Evolutionary conservation across 495 filamentous ascomycete species (phyloP).

Genomic region (Tuber brumale): DNA sequence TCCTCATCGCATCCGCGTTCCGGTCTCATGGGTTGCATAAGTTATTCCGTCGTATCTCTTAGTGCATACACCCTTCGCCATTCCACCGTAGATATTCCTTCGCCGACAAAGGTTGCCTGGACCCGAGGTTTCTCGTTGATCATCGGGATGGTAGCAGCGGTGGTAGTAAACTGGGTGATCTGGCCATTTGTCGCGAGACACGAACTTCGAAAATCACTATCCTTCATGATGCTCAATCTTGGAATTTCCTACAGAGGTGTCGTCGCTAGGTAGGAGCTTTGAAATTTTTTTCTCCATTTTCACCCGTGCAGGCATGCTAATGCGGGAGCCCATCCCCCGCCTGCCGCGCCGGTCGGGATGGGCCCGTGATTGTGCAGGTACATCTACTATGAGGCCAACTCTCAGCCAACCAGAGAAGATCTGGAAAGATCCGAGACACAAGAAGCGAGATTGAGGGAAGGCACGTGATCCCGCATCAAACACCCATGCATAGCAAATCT

Average conservation of each 20-base stretch:
- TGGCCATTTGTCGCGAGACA: constrained; percentile 58
- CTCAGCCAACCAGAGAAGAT: constrained; percentile 49
- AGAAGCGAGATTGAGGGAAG: constrained; percentile 53
- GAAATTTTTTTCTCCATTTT: no score
- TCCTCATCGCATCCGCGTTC: constrained; percentile 52
- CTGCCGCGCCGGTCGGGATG: background rate
- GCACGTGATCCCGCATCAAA: constrained; percentile 26
- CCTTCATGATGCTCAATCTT: constrained; percentile 52
- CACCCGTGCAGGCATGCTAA: background rate
- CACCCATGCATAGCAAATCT: background rate
- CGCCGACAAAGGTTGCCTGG: constrained; percentile 46
- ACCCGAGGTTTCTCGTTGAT: constrained; percentile 49
- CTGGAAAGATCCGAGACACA: constrained; percentile 53
- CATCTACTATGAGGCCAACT: constrained; percentile 52
- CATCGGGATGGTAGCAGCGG: constrained; percentile 49
- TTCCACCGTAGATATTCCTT: constrained; percentile 23
- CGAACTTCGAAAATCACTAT: constrained; percentile 52
- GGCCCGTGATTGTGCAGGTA: constrained; percentile 41
- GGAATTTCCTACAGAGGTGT: constrained; percentile 53
- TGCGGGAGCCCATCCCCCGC: background rate
- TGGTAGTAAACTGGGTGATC: constrained; percentile 54
- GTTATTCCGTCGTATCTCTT: constrained; percentile 53
- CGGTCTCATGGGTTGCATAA: constrained; percentile 51
- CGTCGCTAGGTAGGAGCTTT: constrained; percentile 45
- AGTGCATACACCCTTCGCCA: constrained; percentile 43